phyloP scores from a whole-genome alignment of 2,329 filamentous ascomycete genomes.

The Trichoderma citrinoviride region DNA sequence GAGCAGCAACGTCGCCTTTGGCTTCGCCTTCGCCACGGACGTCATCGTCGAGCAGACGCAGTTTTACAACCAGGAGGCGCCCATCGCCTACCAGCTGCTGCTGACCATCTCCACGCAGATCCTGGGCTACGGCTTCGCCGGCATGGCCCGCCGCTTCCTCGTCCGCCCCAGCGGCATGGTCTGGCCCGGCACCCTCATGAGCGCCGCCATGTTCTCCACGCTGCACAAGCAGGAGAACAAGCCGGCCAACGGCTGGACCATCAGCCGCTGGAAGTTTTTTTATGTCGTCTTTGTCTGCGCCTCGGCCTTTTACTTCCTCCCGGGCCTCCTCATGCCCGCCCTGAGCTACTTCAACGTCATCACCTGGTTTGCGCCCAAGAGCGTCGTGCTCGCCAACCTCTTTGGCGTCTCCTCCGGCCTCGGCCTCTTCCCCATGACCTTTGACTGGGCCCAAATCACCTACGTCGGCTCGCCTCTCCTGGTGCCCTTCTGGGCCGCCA shows the following conservation, averaged over 20 bases:
- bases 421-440: conserved; percentile 79
- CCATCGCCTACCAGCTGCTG: conserved; percentile 74
- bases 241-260: conserved; percentile 75
- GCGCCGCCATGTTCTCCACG: conserved; percentile 83
- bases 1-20: conserved; percentile 85
- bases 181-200: conserved; percentile 86
- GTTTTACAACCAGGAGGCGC: conserved; percentile 80
- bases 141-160: conserved; percentile 74
- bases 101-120: conserved; percentile 85
- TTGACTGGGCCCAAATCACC: conserved; percentile 89
- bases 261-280: conserved; percentile 83
- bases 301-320: conserved; percentile 81
- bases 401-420: conserved; percentile 84
- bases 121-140: conserved; percentile 81
- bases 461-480: conserved; percentile 82
- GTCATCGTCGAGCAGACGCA: conserved; percentile 87
- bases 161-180: conserved; percentile 87
- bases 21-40: conserved; percentile 85
- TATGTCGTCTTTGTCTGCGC: conserved; percentile 67
- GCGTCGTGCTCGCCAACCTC: conserved; percentile 80
- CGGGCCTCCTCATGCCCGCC: conserved; percentile 77
- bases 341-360: conserved; percentile 86
- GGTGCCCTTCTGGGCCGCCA: conserved; percentile 81
- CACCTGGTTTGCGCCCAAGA: conserved; percentile 85
- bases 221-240: conserved; percentile 83